Evolutionary conservation across 371 early-diverging fungal genomes (phyloP), one percentile per base, ranked within the genome.

Genomic region (Lichtheimia hyalospora): DNA sequence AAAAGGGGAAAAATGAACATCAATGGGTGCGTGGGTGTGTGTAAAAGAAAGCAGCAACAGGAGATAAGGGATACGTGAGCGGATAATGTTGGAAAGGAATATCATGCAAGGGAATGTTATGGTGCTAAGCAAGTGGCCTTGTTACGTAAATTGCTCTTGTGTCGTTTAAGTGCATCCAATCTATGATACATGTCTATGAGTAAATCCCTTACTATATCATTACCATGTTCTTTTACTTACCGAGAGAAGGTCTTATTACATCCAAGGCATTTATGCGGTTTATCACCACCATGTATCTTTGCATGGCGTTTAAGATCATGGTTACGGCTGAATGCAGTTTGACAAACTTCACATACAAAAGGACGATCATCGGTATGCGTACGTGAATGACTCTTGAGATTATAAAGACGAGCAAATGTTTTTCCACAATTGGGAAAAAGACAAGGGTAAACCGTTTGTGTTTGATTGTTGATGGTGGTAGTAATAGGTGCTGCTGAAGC

Each of bases 261-360:
- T 16, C 89, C 87, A 23, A 74, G 70, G 63, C 95, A 94, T 58
- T 81, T 82, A 71, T 92, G 91, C 6, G 92, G 92, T 62, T 93
- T 93, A 40, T 86, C 79, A 12, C 93, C 92, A n/a, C 83, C 86
- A 63, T 94, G 95, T 40, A 92, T 92, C 68, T 91, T 90, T 57
- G 87, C 81, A 62, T 94, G 95, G 13, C 95, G 76, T 59, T 93
- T 93, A 44, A 94, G 69, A 66, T 94, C 95, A 61, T 94, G 94
- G 61, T 94, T 92, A 41, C 95, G 82, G 58, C 92, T 83, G 62
- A 94, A 94, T 1, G 92, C 86, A 48, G 88, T 84, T 40, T 78
- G 64, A 66, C 95, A 94, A 2, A 81, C 74, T 34, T 69, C 68
- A 63, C 95, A 94, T 5, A 84, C 78, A 79, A 90, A 94, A 1